A percentile compares a stretch with the other conserved stretches of the same genome.
Conservation (phyloP, 1,139 yeast genomes). For the Suhomyces bribrorum region DNA sequence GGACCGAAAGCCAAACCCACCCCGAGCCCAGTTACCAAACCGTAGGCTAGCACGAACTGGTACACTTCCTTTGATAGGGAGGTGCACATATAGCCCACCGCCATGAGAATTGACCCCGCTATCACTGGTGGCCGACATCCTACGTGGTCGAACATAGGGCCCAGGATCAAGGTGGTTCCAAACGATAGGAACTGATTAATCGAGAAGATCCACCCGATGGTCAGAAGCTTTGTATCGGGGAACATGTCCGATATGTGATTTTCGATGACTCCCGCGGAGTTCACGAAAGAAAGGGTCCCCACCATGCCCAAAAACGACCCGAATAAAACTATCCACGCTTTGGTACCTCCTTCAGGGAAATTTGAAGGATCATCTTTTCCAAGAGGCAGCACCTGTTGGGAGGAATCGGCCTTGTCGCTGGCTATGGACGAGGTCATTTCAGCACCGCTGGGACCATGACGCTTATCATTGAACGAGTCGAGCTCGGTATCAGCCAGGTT, state of each 20-base stretch:
- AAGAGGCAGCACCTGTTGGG: no score
- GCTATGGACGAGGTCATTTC: neutral
- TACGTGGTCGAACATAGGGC: constrained; percentile 28
- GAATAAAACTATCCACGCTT: constrained; percentile 22
- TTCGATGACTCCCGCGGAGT: constrained; percentile 31
- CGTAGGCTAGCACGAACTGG: constrained; percentile 29
- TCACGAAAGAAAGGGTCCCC: constrained; percentile 30
- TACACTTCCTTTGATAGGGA: constrained; percentile 24
- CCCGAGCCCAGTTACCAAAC: constrained; percentile 26
- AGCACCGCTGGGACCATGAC: neutral
- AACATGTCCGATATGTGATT: constrained; percentile 25
- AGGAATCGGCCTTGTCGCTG: neutral
- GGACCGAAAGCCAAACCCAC: constrained; percentile 28
- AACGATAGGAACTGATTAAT: constrained; percentile 31
- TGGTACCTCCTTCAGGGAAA: constrained; percentile 30
- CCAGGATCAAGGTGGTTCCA: constrained; percentile 26
- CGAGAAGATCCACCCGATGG: constrained; percentile 38
- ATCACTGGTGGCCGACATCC: constrained; percentile 24
- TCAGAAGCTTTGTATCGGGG: constrained; percentile 20
- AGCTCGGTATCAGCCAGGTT: neutral
- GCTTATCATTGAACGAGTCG: neutral
- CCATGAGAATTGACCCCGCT: constrained; percentile 20
- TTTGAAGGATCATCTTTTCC: constrained; percentile 20
- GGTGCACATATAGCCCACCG: constrained; percentile 26
- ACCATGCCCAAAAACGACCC: constrained; percentile 31